These are phyloP conservation scores for Diutina mesorugosa DNA, from an alignment of 1,139 yeast genomes.

Conservation along the genomic window DNA sequence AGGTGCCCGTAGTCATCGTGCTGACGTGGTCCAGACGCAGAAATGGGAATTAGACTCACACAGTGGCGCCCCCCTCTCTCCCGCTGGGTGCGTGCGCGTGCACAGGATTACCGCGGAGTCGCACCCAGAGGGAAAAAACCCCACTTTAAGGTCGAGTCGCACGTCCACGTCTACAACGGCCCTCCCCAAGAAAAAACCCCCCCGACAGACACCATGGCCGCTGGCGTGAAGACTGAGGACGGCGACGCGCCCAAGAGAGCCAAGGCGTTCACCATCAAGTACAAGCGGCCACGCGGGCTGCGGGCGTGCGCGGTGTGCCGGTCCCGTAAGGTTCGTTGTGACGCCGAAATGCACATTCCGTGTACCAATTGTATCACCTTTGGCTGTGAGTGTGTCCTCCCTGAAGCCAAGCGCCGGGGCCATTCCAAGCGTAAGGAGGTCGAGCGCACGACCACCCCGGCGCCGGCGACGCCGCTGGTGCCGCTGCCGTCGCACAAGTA, in stretches of 20 bases:
- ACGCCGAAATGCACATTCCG: conserved; percentile 57
- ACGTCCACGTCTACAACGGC: neutral
- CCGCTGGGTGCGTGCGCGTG: neutral
- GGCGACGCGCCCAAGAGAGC: conserved; percentile 18
- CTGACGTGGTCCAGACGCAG: neutral
- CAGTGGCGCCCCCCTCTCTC: neutral
- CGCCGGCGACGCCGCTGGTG: neutral
- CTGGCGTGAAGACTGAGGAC: neutral
- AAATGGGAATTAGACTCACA: neutral
- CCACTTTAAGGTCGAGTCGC: neutral
- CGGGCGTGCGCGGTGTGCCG: conserved; percentile 50
- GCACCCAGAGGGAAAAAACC: neutral
- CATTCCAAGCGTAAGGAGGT: conserved; percentile 11
- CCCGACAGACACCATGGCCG: neutral
- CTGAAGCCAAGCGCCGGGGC: conserved; percentile 36
- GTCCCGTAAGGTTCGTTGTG: conserved; percentile 62
- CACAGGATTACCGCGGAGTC: neutral
- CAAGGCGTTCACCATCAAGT: conserved; percentile 36
- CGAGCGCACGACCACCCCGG: neutral
- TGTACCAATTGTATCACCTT: conserved; percentile 70
- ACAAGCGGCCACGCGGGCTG: conserved; percentile 38
- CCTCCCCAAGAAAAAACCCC: neutral
- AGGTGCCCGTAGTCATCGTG: neutral
- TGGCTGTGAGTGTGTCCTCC: conserved; percentile 47
- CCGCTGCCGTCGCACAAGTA: neutral